Conservation (phyloP, 139 green algal genomes). For the Astrephomene gubernaculifera region DNA sequence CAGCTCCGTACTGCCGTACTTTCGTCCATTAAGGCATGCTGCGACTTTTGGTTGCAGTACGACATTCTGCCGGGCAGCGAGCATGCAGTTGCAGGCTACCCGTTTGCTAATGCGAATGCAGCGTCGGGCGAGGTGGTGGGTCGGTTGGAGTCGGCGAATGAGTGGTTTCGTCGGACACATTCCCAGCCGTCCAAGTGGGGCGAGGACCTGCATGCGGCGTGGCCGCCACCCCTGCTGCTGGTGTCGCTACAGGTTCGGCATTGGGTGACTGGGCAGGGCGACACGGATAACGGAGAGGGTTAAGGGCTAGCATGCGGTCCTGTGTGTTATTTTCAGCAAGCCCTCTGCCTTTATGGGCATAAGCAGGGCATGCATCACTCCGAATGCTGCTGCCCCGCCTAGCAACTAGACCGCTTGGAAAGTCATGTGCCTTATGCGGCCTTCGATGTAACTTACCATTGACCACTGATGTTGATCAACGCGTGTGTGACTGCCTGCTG, state of each 20-base stretch:
- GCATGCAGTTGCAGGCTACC: slow-evolving; percentile 47
- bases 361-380: too few species aligned
- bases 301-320: too few species aligned
- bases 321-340: too few species aligned
- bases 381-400: too few species aligned
- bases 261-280: too few species aligned
- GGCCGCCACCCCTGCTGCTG: slow-evolving; percentile 71
- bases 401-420: too few species aligned
- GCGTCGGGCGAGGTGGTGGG: background rate
- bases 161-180: slow-evolving; percentile 24
- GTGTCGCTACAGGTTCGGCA: slow-evolving; percentile 61
- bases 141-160: slow-evolving; percentile 22
- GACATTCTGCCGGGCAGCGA: slow-evolving; percentile 28
- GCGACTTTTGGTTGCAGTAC: slow-evolving; percentile 69
- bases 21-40: slow-evolving; percentile 56
- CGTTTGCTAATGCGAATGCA: background rate
- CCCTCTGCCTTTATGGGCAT: too few species aligned
- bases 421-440: too few species aligned
- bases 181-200: slow-evolving; percentile 52
- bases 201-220: slow-evolving; percentile 56
- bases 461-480: too few species aligned
- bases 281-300: too few species aligned
- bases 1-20: slow-evolving; percentile 72
- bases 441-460: too few species aligned
- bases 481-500: too few species aligned